phyloP scores from a whole-genome alignment of 1,139 yeast species.

The Arxiozyma telluris region DNA sequence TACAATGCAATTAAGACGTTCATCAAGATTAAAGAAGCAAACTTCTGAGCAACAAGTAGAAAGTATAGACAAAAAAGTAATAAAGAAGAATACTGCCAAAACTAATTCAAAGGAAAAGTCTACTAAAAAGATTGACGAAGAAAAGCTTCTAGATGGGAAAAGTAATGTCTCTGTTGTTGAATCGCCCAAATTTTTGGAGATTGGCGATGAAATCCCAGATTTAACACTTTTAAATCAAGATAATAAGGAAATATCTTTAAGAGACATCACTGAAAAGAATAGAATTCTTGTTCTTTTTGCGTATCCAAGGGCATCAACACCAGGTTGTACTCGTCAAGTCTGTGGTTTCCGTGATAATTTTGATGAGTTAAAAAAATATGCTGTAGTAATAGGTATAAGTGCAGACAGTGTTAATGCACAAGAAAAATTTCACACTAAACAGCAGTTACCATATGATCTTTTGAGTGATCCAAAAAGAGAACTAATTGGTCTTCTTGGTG shows the following conservation, averaged over 20 bases:
- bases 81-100: conserved; percentile 2
- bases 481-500: conserved; percentile 70
- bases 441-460: conserved; percentile 60
- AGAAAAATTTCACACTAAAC: conserved; percentile 63
- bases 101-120: not conserved
- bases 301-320: conserved; percentile 89
- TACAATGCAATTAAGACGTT: conserved; percentile 2
- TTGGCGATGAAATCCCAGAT: conserved; percentile 57
- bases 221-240: conserved; percentile 57
- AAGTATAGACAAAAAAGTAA: conserved; percentile 10
- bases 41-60: not conserved
- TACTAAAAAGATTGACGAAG: not conserved
- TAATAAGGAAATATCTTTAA: conserved; percentile 47
- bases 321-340: conserved; percentile 93
- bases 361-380: conserved; percentile 43
- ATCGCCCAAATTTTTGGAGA: conserved; percentile 30
- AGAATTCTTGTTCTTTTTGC: conserved; percentile 59
- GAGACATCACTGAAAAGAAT: conserved; percentile 39
- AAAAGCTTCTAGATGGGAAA: not conserved
- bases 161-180: conserved; percentile 8
- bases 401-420: conserved; percentile 72
- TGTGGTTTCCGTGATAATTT: conserved; percentile 73
- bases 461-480: conserved; percentile 67
- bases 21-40: not conserved
- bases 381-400: conserved; percentile 58